A percentile compares a stretch with the other conserved stretches of the same genome.
These are phyloP conservation scores for Auricularia cornea DNA, from an alignment of 768 basidiomycete species.

Conservation along the genomic window DNA sequence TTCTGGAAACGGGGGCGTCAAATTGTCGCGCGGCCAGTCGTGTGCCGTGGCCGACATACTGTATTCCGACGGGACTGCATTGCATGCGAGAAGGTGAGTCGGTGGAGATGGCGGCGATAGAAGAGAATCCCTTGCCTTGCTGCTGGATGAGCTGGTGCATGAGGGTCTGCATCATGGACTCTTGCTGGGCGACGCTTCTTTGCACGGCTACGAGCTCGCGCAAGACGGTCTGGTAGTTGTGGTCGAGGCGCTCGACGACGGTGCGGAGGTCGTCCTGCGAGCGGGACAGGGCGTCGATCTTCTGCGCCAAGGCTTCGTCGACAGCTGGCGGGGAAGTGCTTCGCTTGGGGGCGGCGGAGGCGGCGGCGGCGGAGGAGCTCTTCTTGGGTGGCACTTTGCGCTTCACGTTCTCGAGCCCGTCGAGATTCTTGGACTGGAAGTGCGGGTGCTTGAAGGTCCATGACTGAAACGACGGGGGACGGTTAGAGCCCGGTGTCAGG, in stretches of 20 bases:
- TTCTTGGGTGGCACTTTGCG: constrained; percentile 23
- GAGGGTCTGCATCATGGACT: constrained; percentile 20
- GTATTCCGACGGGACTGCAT: background rate
- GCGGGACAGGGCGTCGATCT: constrained; percentile 39
- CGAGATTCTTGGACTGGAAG: constrained; percentile 48
- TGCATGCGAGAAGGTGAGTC: background rate
- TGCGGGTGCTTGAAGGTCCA: constrained; percentile 30
- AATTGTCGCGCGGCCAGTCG: background rate
- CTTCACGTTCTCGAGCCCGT: constrained; percentile 49
- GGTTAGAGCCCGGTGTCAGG: background rate
- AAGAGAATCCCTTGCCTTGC: background rate
- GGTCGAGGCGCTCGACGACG: constrained; percentile 50
- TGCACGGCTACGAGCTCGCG: constrained; percentile 68
- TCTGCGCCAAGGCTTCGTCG: constrained; percentile 31
- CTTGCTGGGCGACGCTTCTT: constrained; percentile 27
- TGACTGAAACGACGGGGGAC: background rate
- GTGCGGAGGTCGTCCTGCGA: constrained; percentile 24
- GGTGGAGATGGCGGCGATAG: background rate
- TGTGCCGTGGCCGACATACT: background rate
- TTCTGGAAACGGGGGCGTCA: background rate
- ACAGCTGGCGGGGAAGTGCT: background rate
- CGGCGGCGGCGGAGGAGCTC: background rate
- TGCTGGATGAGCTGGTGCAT: constrained; percentile 78
- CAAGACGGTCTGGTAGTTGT: constrained; percentile 59
- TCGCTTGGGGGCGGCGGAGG: background rate